Evolutionary conservation across 176 grass and related monocot species (phyloP).

Genomic region (Ensete ventricosum): DNA sequence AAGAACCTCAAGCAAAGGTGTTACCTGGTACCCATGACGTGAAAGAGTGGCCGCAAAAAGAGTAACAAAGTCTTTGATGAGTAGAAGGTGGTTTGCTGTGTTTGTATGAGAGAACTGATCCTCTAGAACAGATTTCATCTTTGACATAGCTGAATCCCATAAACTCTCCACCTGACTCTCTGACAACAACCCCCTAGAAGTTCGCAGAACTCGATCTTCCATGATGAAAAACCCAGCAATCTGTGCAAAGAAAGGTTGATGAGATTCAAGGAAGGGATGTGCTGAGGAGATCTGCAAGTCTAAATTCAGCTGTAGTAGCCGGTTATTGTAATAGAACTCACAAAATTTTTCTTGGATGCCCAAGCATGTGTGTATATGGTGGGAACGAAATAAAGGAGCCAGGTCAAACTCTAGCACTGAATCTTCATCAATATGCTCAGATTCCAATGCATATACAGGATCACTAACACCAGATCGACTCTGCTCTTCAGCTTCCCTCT

Average conservation of each 20-base stretch:
- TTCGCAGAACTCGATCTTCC: slow-evolving; percentile 55
- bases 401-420: slow-evolving; percentile 55
- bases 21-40: slow-evolving; percentile 42
- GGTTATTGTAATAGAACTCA: slow-evolving; percentile 66
- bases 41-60: slow-evolving; percentile 50
- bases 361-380: slow-evolving; percentile 46
- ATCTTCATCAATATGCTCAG: slow-evolving; percentile 47
- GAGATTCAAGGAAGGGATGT: slow-evolving; percentile 62
- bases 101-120: slow-evolving; percentile 49
- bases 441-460: slow-evolving; percentile 51
- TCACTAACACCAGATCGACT: slow-evolving; percentile 39
- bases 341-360: slow-evolving; percentile 62
- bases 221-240: slow-evolving; percentile 81
- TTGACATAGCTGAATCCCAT: slow-evolving; percentile 56
- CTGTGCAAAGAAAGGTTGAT: slow-evolving; percentile 63
- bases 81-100: slow-evolving; percentile 52
- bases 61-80: slow-evolving; percentile 58
- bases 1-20: slow-evolving; percentile 46
- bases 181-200: slow-evolving; percentile 56
- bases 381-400: slow-evolving; percentile 47
- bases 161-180: slow-evolving; percentile 61
- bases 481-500: slow-evolving; percentile 68
- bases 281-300: slow-evolving; percentile 60
- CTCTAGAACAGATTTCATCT: slow-evolving; percentile 55
- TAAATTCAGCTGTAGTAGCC: slow-evolving; percentile 71